phyloP scores from a whole-genome alignment of 2,329 filamentous ascomycete species.

The Huntiella moniliformis region DNA sequence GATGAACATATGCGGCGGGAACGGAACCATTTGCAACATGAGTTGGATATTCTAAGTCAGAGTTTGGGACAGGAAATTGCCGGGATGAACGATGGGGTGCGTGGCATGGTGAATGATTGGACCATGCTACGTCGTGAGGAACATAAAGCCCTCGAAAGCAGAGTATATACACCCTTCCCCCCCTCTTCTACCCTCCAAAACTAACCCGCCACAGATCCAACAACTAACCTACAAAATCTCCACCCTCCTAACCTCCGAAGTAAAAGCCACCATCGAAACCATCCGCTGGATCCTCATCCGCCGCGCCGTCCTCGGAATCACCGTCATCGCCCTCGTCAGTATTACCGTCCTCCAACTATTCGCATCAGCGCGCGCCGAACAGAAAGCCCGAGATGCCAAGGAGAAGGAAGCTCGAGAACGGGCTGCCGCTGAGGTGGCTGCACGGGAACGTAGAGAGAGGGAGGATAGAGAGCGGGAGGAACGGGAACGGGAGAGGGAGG shows the following conservation, averaged over 20 bases:
- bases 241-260: conserved; percentile 71
- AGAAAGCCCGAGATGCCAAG: conserved; percentile 17
- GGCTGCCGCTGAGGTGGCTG: not conserved
- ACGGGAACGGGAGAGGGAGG: not conserved
- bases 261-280: conserved; percentile 79
- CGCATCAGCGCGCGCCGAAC: conserved; percentile 26
- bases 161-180: conserved; percentile 19
- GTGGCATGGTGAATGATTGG: conserved; percentile 88
- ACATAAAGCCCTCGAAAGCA: conserved; percentile 66
- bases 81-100: conserved; percentile 74
- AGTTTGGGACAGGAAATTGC: conserved; percentile 65
- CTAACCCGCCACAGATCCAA: conserved; percentile 44
- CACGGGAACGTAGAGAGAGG: not conserved
- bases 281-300: conserved; percentile 68
- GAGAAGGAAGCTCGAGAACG: not conserved
- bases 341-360: conserved; percentile 40
- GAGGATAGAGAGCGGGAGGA: not conserved
- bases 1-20: conserved; percentile 71
- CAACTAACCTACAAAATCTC: conserved; percentile 95
- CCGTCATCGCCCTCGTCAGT: conserved; percentile 46
- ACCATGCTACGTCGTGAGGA: conserved; percentile 84
- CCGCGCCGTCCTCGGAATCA: conserved; percentile 42
- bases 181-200: not conserved
- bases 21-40: conserved; percentile 72
- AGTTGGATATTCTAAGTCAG: conserved; percentile 83